Base-by-base conservation (phyloP, 306 rosid species). In the Acacia confusa region DNA sequence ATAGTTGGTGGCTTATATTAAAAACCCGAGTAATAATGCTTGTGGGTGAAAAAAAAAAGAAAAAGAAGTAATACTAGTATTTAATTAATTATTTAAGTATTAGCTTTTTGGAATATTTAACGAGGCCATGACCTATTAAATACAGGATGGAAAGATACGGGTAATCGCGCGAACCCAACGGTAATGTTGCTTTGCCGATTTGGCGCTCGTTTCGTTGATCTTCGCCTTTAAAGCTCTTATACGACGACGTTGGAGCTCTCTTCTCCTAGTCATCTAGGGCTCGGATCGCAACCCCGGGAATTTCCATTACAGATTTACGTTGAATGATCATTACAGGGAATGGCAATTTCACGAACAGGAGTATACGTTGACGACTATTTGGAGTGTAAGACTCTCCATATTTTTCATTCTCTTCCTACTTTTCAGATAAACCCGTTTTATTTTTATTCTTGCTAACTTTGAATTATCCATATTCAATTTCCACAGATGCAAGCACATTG, bases 331-430 rank as follows among this genome's bases (percentile, higher is more conserved):
- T 76, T 16, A 41, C 77, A 13, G 27, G 9, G 45, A 72, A 95
- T 95, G 99, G 97, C 99, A 83, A 90, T 95, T 82, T 97, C 95
- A 57, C 91, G 99, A 79, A 93, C 97, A 9, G 99, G 99, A 70
- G 97, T 95, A 43, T 95, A 89, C 88, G 97, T 93, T 40, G 97
- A 95, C 67, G 99, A 92, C 84, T 95, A 95, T 81, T 84, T 93
- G 82, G 99, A 95, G 82, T 95, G 97, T 92, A 88, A 87, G 87
- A 50, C 1, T 48, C 17, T 30, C 20, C 41, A n/a, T 2, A 30
- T 24, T 19, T 19, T 32, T 45, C 61, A 27, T 0, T 44, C 45
- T 14, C 57, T 44, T 4, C 4, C 61, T 3, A 47, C 65, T 79
- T 61, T 53, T 53, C 14, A 28, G 44, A 34, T 50, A 3, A 8